phyloP scores from a whole-genome alignment of 2,329 filamentous ascomycete species.

The Xylariomycetidae sp. region DNA sequence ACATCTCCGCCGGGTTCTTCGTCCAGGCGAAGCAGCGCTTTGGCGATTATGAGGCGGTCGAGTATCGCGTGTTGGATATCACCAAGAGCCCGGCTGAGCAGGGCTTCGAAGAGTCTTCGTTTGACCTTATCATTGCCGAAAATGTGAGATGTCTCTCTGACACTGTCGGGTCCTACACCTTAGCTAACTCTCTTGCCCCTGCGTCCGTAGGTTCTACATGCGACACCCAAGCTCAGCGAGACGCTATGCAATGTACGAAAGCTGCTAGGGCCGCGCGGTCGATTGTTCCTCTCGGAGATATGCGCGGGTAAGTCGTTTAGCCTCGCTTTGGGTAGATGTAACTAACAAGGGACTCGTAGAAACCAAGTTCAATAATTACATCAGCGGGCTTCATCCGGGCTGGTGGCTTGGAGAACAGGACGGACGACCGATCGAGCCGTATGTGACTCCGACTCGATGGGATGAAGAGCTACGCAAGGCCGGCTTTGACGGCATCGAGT shows the following conservation, averaged over 20 bases:
- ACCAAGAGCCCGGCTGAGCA: slow-evolving; percentile 14
- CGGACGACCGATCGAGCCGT: slow-evolving; percentile 9
- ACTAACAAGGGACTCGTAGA: not conserved
- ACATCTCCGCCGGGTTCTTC: slow-evolving; percentile 14
- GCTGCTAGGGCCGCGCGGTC: slow-evolving; percentile 18
- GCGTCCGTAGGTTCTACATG: slow-evolving; percentile 1
- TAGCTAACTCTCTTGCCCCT: not conserved
- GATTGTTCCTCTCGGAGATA: slow-evolving; percentile 15
- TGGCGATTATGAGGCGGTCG: slow-evolving; percentile 10
- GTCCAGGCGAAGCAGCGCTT: slow-evolving; percentile 5
- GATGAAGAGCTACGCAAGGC: slow-evolving; percentile 5
- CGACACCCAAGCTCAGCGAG: slow-evolving; percentile 3
- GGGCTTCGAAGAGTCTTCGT: slow-evolving; percentile 8
- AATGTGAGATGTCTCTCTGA: slow-evolving; percentile 11
- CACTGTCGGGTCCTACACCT: not conserved
- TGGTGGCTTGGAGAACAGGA: slow-evolving; percentile 17
- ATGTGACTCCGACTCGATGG: slow-evolving; percentile 11
- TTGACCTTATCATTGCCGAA: slow-evolving; percentile 20
- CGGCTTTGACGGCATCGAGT: not conserved
- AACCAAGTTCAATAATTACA: not conserved
- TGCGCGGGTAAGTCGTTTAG: not conserved
- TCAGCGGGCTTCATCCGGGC: slow-evolving; percentile 8
- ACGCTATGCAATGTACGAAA: slow-evolving; percentile 14
- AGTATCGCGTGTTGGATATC: slow-evolving; percentile 29
- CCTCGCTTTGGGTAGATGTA: not conserved